Base-by-base conservation (phyloP, 2,329 filamentous ascomycete genomes). In the Simplicillium sp. region DNA sequence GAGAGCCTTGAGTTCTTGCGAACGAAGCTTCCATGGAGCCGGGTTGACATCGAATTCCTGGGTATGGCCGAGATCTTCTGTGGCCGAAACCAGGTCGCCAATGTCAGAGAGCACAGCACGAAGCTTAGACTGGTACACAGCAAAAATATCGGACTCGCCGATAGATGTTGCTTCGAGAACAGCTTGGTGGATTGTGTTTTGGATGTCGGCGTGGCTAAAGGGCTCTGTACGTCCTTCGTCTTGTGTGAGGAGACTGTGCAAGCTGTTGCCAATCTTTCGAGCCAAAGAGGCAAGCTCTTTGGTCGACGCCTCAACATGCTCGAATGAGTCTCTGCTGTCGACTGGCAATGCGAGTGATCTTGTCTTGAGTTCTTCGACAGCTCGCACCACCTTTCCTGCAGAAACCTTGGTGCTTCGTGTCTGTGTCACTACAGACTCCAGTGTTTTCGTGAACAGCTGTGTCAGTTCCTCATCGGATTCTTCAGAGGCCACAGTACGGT, bases 331-430 rank as follows among this genome's bases (percentile, higher is more conserved):
- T 11, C 72, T 65, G 2, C 80, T 83, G 29, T 87, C 80, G 3
- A 77, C 75, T 20, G 77, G 71, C 32, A 94, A 69, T 14, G 84
- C 84, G 39, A 95, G 67, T 7, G 82, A 89, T 38, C 88, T 72
- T 3, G 77, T 71, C 57, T 82, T 81, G 41, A 94, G 73, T 42
- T 95, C 88, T 45, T 87, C 78, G 11, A 95, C 65, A 14, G 84
- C 79, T 39, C 84, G 78, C 34, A 86, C 74, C 6, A 85, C 77
- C 65, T 94, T 94, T 42, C 81, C 77, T 37, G 84, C 78, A 37
- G 90, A 73, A 29, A 95, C 85, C 68, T 94, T 95, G 42, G 83
- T 76, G 55, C 84, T 88, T 45, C 89, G 77, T 7, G 84, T 85
- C 53, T 88, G 82, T 12, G 77, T 79, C 44, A 88, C 75, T 41